Conservation (phyloP, 164 flowering plant genomes). For the Annona squamosa region DNA sequence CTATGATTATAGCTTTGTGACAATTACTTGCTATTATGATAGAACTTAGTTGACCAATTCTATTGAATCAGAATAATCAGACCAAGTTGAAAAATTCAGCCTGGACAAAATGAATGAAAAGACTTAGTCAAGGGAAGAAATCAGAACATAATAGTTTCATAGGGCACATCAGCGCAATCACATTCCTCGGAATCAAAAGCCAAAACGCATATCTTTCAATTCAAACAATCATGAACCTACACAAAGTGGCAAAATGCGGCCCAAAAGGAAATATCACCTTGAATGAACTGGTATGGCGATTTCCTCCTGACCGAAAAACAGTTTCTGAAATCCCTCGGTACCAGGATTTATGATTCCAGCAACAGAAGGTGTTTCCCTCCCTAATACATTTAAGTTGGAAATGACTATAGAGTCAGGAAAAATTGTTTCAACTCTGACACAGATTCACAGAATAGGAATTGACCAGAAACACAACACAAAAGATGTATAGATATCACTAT, state of each 20-base stretch:
- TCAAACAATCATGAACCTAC: not conserved
- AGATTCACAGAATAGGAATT: not conserved
- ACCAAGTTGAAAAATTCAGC: not conserved
- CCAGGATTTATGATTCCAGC: slow-evolving; percentile 97
- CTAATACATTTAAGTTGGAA: slow-evolving; percentile 23
- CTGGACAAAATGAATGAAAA: not conserved
- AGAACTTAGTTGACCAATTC: not conserved
- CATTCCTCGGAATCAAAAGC: not conserved
- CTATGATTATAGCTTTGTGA: not conserved
- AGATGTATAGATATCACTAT: not conserved
- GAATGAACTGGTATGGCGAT: slow-evolving; percentile 97
- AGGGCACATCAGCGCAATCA: not conserved
- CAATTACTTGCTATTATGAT: not conserved
- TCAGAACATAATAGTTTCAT: not conserved
- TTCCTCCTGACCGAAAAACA: slow-evolving; percentile 98
- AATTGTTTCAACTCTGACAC: not conserved
- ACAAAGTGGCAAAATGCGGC: not conserved
- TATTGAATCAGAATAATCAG: not conserved
- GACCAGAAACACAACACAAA: not conserved
- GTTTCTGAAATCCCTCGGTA: slow-evolving; percentile 95
- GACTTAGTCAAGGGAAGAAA: not conserved
- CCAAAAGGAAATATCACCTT: slow-evolving; percentile 29
- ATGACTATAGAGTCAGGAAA: not conserved
- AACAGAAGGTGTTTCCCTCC: slow-evolving; percentile 97
- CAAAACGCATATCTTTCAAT: not conserved